Conservation (phyloP, 345 rosid species). For the Populus ilicifolia region DNA sequence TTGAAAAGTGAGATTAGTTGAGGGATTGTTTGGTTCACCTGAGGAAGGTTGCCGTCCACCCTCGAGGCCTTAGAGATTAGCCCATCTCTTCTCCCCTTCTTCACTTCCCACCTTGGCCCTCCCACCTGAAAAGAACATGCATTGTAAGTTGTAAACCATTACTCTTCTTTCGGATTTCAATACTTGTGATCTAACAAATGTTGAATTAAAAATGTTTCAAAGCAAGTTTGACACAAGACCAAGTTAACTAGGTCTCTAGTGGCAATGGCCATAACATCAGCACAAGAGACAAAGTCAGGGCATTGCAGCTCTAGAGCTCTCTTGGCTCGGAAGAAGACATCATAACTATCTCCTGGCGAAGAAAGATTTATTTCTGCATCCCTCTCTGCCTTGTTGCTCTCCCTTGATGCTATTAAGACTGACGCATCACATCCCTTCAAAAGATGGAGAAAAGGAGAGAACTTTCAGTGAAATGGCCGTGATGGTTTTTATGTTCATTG, state of each 20-base stretch:
- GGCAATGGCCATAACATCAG: slow-evolving; percentile 16
- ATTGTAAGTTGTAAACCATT: too few species aligned
- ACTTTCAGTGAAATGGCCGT: too few species aligned
- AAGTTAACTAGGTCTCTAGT: slow-evolving; percentile 17
- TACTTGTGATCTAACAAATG: background rate
- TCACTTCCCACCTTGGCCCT: slow-evolving; percentile 11
- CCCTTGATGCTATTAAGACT: slow-evolving; percentile 11
- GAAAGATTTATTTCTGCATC: slow-evolving; percentile 23
- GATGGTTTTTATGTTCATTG: too few species aligned
- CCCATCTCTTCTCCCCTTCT: slow-evolving; percentile 11
- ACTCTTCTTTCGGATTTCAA: too few species aligned
- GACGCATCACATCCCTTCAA: slow-evolving; percentile 25
- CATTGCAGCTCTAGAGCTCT: slow-evolving; percentile 17
- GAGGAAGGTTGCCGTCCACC: slow-evolving; percentile 5
- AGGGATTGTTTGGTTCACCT: background rate
- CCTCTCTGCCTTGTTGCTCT: slow-evolving; percentile 12
- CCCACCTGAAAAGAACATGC: slow-evolving; percentile 1
- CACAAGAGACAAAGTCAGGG: slow-evolving; percentile 22
- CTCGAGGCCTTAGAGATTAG: slow-evolving; percentile 11
- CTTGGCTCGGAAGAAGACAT: slow-evolving; percentile 14
- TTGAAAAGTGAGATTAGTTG: slow-evolving; percentile 9
- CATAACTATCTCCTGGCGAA: slow-evolving; percentile 13
- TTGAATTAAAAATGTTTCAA: too few species aligned
- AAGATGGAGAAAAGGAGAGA: too few species aligned
- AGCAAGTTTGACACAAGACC: background rate